These are phyloP conservation scores for Dendrobium catenatum DNA, from an alignment of 106 monocot species.

Conservation along the genomic window DNA sequence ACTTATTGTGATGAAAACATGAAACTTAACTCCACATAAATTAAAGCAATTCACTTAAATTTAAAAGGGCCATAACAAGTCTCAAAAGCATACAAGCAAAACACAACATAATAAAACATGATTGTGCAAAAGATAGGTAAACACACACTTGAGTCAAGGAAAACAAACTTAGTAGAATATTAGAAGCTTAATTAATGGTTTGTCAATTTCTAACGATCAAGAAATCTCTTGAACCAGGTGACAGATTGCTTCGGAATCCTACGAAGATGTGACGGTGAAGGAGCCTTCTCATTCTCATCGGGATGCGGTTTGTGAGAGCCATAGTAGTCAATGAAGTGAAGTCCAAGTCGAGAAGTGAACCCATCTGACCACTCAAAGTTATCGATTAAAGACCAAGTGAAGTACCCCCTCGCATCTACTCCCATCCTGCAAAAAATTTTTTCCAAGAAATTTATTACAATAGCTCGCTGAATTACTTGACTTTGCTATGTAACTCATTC, in stretches of 20 bases:
- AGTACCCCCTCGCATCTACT: constrained; percentile 32
- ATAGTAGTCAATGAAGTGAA: constrained; percentile 38
- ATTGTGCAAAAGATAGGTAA: not conserved
- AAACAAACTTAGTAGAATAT: not conserved
- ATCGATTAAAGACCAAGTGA: constrained; percentile 45
- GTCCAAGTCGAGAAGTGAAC: constrained; percentile 32
- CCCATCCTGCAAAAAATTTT: constrained; percentile 15
- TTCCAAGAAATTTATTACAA: too few relatives aligned
- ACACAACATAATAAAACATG: not conserved
- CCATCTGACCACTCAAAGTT: constrained; percentile 47
- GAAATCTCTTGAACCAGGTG: constrained; percentile 32
- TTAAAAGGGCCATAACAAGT: not conserved
- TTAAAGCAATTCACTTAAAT: not conserved
- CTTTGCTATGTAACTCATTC: too few relatives aligned
- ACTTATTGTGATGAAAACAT: too few relatives aligned
- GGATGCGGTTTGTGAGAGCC: constrained; percentile 5
- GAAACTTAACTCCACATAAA: too few relatives aligned
- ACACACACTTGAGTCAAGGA: not conserved
- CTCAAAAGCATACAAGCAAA: not conserved
- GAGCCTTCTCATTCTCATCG: not conserved
- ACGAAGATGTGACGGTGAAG: not conserved
- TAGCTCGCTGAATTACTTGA: too few relatives aligned
- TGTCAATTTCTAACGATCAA: not conserved
- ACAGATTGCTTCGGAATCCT: constrained; percentile 27
- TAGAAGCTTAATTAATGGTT: not conserved